Conservation (phyloP, 2,329 filamentous ascomycete genomes). For the Aschersonia sp. region DNA sequence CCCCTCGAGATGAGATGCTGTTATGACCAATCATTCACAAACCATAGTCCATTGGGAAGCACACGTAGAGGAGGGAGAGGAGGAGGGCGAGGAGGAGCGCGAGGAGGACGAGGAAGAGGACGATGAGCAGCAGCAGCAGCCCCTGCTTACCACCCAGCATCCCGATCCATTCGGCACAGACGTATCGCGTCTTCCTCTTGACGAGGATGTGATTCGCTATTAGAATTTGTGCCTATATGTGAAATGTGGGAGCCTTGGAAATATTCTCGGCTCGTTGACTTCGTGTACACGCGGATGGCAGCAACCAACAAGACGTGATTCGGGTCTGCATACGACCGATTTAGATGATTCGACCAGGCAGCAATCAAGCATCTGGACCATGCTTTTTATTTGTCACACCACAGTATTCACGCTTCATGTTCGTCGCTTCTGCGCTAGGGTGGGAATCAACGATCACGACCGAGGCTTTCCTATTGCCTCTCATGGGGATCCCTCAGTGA, state of each 20-base stretch:
- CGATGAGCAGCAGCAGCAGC: slow-evolving; percentile 7
- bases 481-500: too few species aligned
- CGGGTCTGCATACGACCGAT: neutral
- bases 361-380: too few species aligned
- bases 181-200: slow-evolving; percentile 7
- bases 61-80: slow-evolving; percentile 6
- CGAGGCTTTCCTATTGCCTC: too few species aligned
- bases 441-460: too few species aligned
- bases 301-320: neutral
- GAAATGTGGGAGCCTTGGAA: neutral
- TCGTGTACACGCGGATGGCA: neutral
- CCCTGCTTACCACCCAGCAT: slow-evolving; percentile 5
- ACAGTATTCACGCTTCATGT: too few species aligned
- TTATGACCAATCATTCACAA: neutral
- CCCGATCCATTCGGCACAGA: slow-evolving; percentile 4
- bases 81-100: slow-evolving; percentile 5
- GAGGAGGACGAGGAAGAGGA: too few species aligned
- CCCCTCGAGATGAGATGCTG: too few species aligned
- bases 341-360: too few species aligned
- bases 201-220: slow-evolving; percentile 15
- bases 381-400: too few species aligned
- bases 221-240: neutral
- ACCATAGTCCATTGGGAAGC: slow-evolving; percentile 19
- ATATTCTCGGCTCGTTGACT: neutral
- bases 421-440: too few species aligned